Conservation (phyloP, 805 yeast species). For the Teunomyces lycoperdinae region DNA sequence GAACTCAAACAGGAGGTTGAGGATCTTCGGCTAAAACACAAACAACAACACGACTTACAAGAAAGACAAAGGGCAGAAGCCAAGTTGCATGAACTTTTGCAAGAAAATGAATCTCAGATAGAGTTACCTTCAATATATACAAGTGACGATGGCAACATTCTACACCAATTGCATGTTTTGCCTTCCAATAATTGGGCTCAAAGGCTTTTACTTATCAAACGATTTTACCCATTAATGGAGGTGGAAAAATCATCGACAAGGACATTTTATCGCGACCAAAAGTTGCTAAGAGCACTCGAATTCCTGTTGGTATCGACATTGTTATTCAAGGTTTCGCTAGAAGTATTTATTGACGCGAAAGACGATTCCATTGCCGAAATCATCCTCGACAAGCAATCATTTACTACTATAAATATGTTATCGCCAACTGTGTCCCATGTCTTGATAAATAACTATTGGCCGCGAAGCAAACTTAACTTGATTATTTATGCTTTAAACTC, state of each 20-base stretch:
- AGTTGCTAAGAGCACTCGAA: conserved; percentile 13
- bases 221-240: conserved; percentile 26
- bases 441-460: conserved; percentile 23
- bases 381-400: not conserved
- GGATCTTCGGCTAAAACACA: conserved; percentile 12
- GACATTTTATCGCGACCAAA: conserved; percentile 9
- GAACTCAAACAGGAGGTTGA: conserved; percentile 14
- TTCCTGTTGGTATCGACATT: conserved; percentile 18
- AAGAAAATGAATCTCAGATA: conserved; percentile 12
- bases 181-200: conserved; percentile 34
- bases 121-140: not conserved
- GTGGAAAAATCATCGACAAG: conserved; percentile 11
- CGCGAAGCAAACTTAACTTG: conserved; percentile 22
- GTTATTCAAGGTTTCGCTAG: conserved; percentile 19
- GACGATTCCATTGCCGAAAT: conserved; percentile 8
- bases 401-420: conserved; percentile 15
- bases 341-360: conserved; percentile 12
- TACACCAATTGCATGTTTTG: conserved; percentile 28
- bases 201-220: conserved; percentile 13
- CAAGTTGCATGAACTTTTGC: conserved; percentile 18
- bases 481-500: conserved; percentile 32
- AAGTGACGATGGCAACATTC: conserved; percentile 18
- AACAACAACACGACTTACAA: conserved; percentile 11
- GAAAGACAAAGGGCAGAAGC: conserved; percentile 11
- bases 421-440: conserved; percentile 21